Conservation (phyloP, 177 flowering plant genomes). For the Vitis hybrid region DNA sequence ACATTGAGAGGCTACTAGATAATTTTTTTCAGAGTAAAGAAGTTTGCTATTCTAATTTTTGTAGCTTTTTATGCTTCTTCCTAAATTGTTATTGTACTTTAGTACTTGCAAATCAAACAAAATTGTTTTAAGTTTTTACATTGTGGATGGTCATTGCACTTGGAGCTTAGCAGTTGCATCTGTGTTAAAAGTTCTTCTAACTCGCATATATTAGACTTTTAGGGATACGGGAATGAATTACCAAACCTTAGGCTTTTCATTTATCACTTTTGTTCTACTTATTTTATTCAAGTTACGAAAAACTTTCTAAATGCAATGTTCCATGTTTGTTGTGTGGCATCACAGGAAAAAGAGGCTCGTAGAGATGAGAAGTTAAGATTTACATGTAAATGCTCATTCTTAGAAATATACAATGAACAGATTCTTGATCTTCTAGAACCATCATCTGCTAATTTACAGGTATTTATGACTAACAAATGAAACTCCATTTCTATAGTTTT, state of each 20-base stretch:
- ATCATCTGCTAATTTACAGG: conserved; percentile 85
- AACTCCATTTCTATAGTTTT: no score
- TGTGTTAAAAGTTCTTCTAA: not conserved
- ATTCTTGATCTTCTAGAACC: conserved; percentile 96
- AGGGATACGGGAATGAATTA: no score
- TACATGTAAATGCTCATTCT: conserved; percentile 90
- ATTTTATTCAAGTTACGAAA: not conserved
- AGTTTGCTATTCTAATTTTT: not conserved
- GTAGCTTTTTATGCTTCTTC: not conserved
- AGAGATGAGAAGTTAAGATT: conserved; percentile 82
- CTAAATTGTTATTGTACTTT: not conserved
- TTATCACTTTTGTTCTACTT: not conserved
- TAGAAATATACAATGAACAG: conserved; percentile 98
- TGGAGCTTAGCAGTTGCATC: not conserved
- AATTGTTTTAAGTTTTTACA: not conserved
- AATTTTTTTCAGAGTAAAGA: not conserved
- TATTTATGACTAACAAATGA: conserved; percentile 13
- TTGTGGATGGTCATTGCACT: not conserved
- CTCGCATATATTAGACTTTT: no score
- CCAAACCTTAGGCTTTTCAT: not conserved
- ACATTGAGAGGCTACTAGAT: not conserved
- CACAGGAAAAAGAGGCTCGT: conserved; percentile 84
- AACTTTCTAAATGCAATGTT: not conserved
- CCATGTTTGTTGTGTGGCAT: conserved; percentile 10
- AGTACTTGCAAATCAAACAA: not conserved